phyloP scores from a whole-genome alignment of 208 protist genomes.

The Crithidia expoeki region DNA sequence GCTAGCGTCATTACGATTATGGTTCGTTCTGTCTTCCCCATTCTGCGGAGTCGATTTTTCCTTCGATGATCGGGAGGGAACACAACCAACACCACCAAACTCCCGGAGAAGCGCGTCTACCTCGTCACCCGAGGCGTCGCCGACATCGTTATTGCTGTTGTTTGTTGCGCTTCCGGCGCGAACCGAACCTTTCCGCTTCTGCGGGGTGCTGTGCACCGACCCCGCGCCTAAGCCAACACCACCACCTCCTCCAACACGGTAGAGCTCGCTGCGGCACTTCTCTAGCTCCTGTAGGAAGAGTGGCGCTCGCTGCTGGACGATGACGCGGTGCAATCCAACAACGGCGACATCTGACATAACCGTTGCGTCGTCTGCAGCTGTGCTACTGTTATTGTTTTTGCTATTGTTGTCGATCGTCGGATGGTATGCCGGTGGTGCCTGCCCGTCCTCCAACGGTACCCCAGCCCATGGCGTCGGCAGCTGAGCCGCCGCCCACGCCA shows the following conservation, averaged over 20 bases:
- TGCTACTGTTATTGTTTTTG: neutral
- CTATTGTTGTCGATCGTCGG: neutral
- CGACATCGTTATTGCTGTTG: neutral
- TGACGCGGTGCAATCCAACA: constrained; percentile 65
- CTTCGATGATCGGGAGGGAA: neutral
- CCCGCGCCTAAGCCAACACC: neutral
- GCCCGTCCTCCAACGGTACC: neutral
- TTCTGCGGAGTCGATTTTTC: neutral
- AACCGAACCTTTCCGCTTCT: neutral
- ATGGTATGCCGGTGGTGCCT: neutral
- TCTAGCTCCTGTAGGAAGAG: constrained; percentile 58
- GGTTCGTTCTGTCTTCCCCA: neutral
- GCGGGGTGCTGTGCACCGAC: neutral
- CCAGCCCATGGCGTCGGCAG: constrained; percentile 24
- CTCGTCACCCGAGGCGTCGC: constrained; percentile 16
- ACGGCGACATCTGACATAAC: constrained; percentile 8
- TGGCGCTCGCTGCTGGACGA: constrained; percentile 76
- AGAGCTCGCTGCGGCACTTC: constrained; percentile 53
- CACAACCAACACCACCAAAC: constrained; percentile 2
- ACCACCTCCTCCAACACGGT: neutral
- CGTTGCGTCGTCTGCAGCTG: constrained; percentile 4
- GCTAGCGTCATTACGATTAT: neutral
- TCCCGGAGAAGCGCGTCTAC: constrained; percentile 41
- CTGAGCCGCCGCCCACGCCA: constrained; percentile 13
- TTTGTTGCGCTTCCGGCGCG: neutral